Base-by-base conservation (phyloP, 1,284 basidiomycete species). In the Trichosporon coremiiforme region DNA sequence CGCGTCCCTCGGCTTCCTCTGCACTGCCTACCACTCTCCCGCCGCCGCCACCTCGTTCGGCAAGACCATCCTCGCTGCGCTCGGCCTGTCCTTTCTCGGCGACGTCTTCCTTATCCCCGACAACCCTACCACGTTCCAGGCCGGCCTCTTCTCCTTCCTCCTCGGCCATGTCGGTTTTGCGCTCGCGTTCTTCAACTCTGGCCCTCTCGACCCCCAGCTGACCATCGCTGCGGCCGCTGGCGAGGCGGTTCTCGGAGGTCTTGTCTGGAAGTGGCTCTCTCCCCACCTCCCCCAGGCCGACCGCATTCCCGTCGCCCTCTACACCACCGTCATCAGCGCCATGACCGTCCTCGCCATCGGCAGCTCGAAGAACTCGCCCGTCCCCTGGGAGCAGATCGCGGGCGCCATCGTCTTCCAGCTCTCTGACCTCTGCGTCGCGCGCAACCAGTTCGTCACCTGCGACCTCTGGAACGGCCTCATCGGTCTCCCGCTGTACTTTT, bases 401-500 rank as follows among this genome's bases (percentile, higher is more conserved):
- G 72, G 70, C 17, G 72, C 72, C 7, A 20, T 71, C 25, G 31
- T 73, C 33, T 73, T 73, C 65, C 50, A 71, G 66, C 50, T 73
- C 38, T 66, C 64, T 5, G 72, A 73, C 68, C 64, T 73, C 31
- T 70, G 53, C 41, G 72, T 73, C 4, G 72, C 72, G 4, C 68
- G 70, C 25, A 38, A 73, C 53, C 70, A 71, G 68, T 73, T 73
- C 47, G 70, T 73, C n/a, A n/a, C 22, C 7, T 20, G 60, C 25
- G 47, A 33, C 9, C 64, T 62, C 17, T 10, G 13, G 12, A 73
- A 73, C 45, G 22, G 60, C 20, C 31, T 50, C 9, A 31, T 73
- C 17, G 72, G 72, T 22, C 70, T 73, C 15, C 72, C 72, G 60
- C 65, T 73, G 50, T 73, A 73, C 62, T 73, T 69, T 29, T 22